A percentile compares a stretch with the other conserved stretches of the same genome.
phyloP scores from a whole-genome alignment of 1,139 yeast species.

The Kazachstania sp. region DNA sequence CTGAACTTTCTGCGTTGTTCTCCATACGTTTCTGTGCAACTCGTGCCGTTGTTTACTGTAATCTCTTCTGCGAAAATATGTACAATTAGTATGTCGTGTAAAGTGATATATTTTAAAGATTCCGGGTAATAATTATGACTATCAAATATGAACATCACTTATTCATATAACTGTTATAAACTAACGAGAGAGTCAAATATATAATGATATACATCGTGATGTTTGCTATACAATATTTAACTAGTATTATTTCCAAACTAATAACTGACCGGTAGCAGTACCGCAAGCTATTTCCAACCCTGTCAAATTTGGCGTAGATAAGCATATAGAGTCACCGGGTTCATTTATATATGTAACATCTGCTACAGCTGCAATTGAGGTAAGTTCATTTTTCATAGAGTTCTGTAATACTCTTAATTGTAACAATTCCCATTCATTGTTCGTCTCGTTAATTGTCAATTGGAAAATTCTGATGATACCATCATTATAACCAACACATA shows the following conservation, averaged over 20 bases:
- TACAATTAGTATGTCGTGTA: too few relatives aligned
- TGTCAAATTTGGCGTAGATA: background rate
- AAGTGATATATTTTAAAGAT: too few relatives aligned
- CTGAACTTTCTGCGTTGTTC: too few relatives aligned
- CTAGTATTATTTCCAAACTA: background rate
- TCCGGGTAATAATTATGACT: too few relatives aligned
- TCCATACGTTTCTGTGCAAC: too few relatives aligned
- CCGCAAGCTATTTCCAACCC: background rate
- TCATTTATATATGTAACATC: constrained; percentile 2
- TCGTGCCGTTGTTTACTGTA: too few relatives aligned
- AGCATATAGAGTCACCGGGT: background rate
- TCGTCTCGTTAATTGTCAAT: constrained; percentile 18
- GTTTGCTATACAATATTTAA: background rate
- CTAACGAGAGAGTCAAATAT: background rate
- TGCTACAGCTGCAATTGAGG: constrained; percentile 12
- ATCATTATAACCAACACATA: constrained; percentile 32
- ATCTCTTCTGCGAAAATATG: too few relatives aligned
- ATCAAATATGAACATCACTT: too few relatives aligned
- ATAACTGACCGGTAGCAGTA: background rate
- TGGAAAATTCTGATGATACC: constrained; percentile 30
- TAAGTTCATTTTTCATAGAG: constrained; percentile 5
- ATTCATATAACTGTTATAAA: too few relatives aligned
- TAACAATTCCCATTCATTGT: constrained; percentile 19
- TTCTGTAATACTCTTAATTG: background rate
- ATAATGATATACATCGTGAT: background rate